Percentiles rank a stretch among this genome's conserved stretches.
Conservation (phyloP, 2,329 filamentous ascomycete genomes). For the Huntiella bhutanensis region DNA sequence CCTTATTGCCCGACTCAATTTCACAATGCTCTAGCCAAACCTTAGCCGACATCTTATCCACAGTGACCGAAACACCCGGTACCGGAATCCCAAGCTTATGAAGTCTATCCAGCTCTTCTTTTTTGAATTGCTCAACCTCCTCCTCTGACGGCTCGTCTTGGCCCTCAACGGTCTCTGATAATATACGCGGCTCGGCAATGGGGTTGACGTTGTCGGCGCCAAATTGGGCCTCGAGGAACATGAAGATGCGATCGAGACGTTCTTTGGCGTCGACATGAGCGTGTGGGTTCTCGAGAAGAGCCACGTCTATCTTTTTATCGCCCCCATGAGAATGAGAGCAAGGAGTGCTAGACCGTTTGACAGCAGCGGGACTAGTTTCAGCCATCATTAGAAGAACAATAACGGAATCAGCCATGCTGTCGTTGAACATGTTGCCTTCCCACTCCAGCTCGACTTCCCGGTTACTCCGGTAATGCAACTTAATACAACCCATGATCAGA, state of each 20-base stretch:
- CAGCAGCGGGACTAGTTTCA: constrained; percentile 84
- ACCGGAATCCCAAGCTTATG: constrained; percentile 77
- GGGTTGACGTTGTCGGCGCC: constrained; percentile 65
- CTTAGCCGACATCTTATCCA: constrained; percentile 72
- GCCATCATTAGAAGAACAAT: constrained; percentile 83
- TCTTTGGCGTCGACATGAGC: constrained; percentile 52
- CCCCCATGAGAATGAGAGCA: constrained; percentile 24
- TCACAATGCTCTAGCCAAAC: constrained; percentile 88
- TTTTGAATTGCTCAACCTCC: constrained; percentile 36
- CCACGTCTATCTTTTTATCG: constrained; percentile 14
- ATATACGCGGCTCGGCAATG: constrained; percentile 44
- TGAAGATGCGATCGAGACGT: constrained; percentile 66
- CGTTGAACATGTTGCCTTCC: constrained; percentile 96
- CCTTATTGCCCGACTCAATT: constrained; percentile 64
- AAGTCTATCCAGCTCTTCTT: constrained; percentile 54
- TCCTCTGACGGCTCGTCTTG: constrained; percentile 18
- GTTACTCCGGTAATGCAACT: constrained; percentile 55
- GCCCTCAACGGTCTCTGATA: constrained; percentile 16
- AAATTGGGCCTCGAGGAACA: constrained; percentile 96
- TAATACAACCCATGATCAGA: constrained; percentile 77
- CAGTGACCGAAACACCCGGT: constrained; percentile 67
- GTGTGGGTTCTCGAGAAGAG: constrained; percentile 45
- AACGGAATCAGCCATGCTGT: constrained; percentile 92
- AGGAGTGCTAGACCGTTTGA: constrained; percentile 43
- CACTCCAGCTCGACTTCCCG: constrained; percentile 83